Percentiles rank a stretch among this genome's conserved stretches.
Conservation (phyloP, 306 rosid genomes). For the Glycyrrhiza uralensis region DNA sequence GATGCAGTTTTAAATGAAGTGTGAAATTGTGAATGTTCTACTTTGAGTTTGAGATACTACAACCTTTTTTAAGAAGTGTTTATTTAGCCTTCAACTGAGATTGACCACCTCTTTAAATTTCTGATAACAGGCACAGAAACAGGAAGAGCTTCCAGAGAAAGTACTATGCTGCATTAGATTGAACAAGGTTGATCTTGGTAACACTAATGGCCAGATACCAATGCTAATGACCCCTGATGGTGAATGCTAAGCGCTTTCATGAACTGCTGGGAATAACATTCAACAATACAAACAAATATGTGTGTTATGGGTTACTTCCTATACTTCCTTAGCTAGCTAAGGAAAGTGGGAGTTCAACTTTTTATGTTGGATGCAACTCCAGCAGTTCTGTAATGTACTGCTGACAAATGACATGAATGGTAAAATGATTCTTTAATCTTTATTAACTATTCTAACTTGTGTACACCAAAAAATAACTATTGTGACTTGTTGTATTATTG, state of each 20-base stretch:
- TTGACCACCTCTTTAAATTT: background rate
- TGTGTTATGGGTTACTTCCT: background rate
- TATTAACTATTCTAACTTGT: conserved; percentile 6
- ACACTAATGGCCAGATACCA: conserved; percentile 69
- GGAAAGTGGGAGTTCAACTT: background rate
- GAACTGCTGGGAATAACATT: conserved; percentile 7
- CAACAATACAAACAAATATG: background rate
- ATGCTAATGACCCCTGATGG: conserved; percentile 56
- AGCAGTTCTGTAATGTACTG: background rate
- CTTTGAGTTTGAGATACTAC: background rate
- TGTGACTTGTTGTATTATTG: conserved; percentile 4
- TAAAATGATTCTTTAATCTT: background rate
- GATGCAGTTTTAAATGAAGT: background rate
- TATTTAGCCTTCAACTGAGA: background rate
- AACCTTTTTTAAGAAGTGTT: background rate
- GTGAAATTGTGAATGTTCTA: no score
- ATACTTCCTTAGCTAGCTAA: background rate
- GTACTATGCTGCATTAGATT: conserved; percentile 86
- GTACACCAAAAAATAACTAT: background rate
- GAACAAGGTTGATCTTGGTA: conserved; percentile 77
- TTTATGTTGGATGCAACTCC: background rate
- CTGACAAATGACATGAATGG: background rate
- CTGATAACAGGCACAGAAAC: conserved; percentile 74
- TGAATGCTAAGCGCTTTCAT: conserved; percentile 24
- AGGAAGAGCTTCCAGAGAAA: conserved; percentile 87